Conservation (phyloP, 1,284 basidiomycete genomes). For the Neonothopanus nambi region DNA sequence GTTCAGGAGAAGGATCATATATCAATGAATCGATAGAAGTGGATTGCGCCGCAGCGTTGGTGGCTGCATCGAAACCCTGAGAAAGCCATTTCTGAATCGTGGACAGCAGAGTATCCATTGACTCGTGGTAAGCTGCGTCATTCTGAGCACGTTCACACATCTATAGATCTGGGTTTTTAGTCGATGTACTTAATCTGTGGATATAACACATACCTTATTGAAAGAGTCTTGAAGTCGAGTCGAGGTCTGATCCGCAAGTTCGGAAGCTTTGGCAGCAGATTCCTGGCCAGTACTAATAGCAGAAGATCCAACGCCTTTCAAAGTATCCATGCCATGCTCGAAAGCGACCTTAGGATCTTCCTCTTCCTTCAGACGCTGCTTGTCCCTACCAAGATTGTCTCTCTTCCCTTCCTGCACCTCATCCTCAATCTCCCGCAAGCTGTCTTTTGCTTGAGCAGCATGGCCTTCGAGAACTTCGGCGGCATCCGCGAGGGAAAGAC, state of each 20-base stretch:
- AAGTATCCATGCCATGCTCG: slow-evolving; percentile 63
- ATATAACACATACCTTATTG: slow-evolving; percentile 40
- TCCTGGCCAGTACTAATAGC: slow-evolving; percentile 55
- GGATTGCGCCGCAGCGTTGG: slow-evolving; percentile 37
- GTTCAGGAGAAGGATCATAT: slow-evolving; percentile 55
- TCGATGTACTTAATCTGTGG: background rate
- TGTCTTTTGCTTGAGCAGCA: slow-evolving; percentile 50
- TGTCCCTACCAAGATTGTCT: slow-evolving; percentile 53
- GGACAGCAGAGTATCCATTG: slow-evolving; percentile 56
- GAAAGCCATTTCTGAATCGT: slow-evolving; percentile 58
- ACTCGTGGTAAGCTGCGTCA: slow-evolving; percentile 54
- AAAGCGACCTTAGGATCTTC: slow-evolving; percentile 50
- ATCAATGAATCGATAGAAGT: slow-evolving; percentile 51
- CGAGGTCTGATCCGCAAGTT: slow-evolving; percentile 41
- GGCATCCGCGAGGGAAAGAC: slow-evolving; percentile 62
- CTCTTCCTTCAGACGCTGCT: slow-evolving; percentile 45
- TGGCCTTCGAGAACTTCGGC: slow-evolving; percentile 54
- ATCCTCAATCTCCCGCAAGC: slow-evolving; percentile 51
- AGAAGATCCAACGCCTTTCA: slow-evolving; percentile 54
- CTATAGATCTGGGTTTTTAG: slow-evolving; percentile 31
- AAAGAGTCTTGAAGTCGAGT: slow-evolving; percentile 49
- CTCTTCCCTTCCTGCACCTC: slow-evolving; percentile 60
- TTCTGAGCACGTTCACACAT: slow-evolving; percentile 61
- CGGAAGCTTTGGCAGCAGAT: slow-evolving; percentile 40
- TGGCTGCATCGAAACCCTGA: slow-evolving; percentile 48